Evolutionary conservation across 2,329 filamentous ascomycete genomes (phyloP), one percentile per base, ranked within the genome.

Genomic region (Hymenotorrendiella dingleyae): DNA sequence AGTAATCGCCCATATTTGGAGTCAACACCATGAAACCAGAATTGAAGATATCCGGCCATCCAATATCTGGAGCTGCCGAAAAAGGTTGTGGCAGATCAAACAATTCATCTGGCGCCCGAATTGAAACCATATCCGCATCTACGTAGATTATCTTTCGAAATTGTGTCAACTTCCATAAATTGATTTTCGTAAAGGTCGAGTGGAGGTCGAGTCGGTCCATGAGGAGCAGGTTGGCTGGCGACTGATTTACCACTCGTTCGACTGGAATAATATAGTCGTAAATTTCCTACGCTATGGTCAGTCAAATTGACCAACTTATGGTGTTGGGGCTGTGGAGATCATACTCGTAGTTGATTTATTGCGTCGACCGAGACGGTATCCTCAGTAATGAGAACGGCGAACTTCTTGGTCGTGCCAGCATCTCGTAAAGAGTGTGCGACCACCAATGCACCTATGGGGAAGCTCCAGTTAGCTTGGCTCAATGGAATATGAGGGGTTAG

Each of bases 41-140:
- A 67, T 98, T 98, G 79, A 97, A 97, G 48, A 90, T 78, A 67
- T 98, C 93, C 24, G 93, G 93, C 93, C 93, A 98, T 54, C 93
- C 93, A 57, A 97, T 89, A 64, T 98, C 93, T 23, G 93, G 90
- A 9, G 86, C 89, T 2, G 93, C 80, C 29, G 78, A 75, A 60
- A 83, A 82, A 41, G 71, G 60, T 36, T 78, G 67, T 4, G 68
- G 58, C 19, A 81, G 62, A 43, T 82, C 74, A 60, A 98, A 94
- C 42, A 98, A 80, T 73, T 98, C 93, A 58, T 98, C 91, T 3
- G 91, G 86, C 24, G 90, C 88, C 54, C 89, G 76, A 49, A 95
- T 77, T 22, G 87, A 86, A n/a, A 98, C 84, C 29, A 95, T 79
- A 59, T 98, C 93, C 48, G 90, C 86, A 62, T 98, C 93, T 50